Evolutionary conservation across 208 protist genomes (phyloP), one percentile per base, ranked within the genome.

Genomic region (Acanthamoeba divionensis): DNA sequence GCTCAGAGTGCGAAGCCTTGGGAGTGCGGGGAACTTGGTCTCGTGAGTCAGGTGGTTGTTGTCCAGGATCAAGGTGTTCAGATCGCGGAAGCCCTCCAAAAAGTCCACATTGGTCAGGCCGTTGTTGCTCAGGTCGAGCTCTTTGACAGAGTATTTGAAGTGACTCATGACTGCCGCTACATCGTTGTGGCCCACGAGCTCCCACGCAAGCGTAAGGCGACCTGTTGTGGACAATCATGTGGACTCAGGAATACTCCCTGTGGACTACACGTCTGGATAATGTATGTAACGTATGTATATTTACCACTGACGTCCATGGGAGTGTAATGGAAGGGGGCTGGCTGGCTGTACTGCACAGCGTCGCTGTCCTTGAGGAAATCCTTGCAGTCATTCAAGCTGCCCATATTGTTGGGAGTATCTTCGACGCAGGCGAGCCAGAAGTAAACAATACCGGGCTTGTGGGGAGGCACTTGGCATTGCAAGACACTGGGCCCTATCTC

Each of bases 391-490:
- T 4, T 47, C 41, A 79, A 15, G 38, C 9, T 67, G 60, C 60
- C 67, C 67, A 8, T 24, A 48, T 77, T n/a, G 52, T 60, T 44
- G 18, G 41, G 47, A 41, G 57, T 60, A 36, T 88, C 79, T 18
- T 88, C 79, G n/a, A 88, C 55, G 41, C 79, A 88, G 0, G 79
- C 79, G 12, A 88, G 55, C 79, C 79, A 88, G 18, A 88, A 88
- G 79, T 88, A 88, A 10, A 88, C 79, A 41, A 88, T 88, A 2
- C 79, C 79, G 5, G 79, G 79, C 44, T 88, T 88, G 55, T 88
- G 79, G 13, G 79, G 79, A 2, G 79, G 79, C 2, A 69, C 79
- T 2, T 47, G 57, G 38, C 52, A 88, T 60, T 88, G 55, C 8
- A 88, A 36, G 10, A 88, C 52, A 44, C 79, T 60, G 38, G 52